Evolutionary conservation across 495 filamentous ascomycete species (phyloP), one percentile per base, ranked within the genome.

Genomic region (Annulohypoxylon nitens): DNA sequence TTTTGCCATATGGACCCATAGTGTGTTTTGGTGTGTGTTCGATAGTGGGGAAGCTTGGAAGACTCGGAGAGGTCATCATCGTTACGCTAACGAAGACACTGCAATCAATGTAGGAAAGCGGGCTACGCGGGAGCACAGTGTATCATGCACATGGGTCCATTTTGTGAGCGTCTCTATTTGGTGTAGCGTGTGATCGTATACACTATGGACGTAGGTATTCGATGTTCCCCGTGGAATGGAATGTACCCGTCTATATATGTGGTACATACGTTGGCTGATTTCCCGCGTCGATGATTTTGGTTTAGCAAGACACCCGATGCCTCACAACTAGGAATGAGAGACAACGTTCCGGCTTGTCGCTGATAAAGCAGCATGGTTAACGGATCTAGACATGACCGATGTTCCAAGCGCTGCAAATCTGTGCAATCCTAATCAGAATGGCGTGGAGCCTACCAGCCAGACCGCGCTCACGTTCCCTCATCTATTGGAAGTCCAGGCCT

Each of bases 291-390:
- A 69, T 72, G 60, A 60, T 64, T 72, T 69, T 75, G 51, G 69
- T 55, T n/a, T 71, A 75, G 69, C 67, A 70, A 78, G 75, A 77
- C 73, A 76, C 57, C 75, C 67, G 71, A 78, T 70, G 67, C 74
- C 70, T 74, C 57, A 71, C 55, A 74, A 67, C 67, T 68, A 71
- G 61, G 61, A 75, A 75, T 75, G 66, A 72, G 62, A 76, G 75
- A 73, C 69, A 77, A 51, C 39, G 26, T 55, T 68, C 71, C 60
- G 62, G 62, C 68, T 68, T 64, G 60, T 71, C 73, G 39, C 63
- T 62, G 58, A 71, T 73, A 70, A 66, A 63, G 36, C 30, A 62
- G 41, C 60, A 58, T 50, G 63, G 36, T 71, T 61, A 47, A 71
- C 54, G 64, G 58, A 74, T 69, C 64, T 64, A 58, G 71, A 61